Conservation (phyloP, 352 stramenopile genomes). For the Phytophthora multivora region DNA sequence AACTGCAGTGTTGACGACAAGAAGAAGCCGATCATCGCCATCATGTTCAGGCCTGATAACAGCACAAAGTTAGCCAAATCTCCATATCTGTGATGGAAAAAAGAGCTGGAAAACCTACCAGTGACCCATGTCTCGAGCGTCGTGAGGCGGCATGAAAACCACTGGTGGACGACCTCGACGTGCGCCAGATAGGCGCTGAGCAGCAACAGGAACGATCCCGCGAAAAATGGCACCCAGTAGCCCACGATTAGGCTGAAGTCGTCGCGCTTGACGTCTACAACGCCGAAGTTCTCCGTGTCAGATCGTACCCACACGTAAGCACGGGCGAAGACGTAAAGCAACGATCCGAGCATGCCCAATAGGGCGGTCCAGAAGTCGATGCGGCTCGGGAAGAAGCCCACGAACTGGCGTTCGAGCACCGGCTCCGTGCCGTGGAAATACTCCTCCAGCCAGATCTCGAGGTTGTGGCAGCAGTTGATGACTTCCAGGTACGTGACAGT, state of each 20-base stretch:
- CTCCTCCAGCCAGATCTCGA: slow-evolving; percentile 87
- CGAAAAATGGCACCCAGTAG: slow-evolving; percentile 86
- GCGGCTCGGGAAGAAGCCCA: slow-evolving; percentile 80
- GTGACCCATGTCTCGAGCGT: slow-evolving; percentile 57
- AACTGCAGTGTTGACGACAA: slow-evolving; percentile 83
- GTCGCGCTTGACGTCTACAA: slow-evolving; percentile 69
- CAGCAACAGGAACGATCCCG: slow-evolving; percentile 78
- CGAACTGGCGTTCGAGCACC: slow-evolving; percentile 64
- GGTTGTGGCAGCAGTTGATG: slow-evolving; percentile 89
- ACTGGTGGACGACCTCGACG: slow-evolving; percentile 85
- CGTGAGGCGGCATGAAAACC: slow-evolving; percentile 77
- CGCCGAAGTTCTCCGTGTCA: slow-evolving; percentile 71
- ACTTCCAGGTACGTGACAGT: slow-evolving; percentile 83
- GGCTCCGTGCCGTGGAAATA: slow-evolving; percentile 82
- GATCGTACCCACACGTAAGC: slow-evolving; percentile 58
- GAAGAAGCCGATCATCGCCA: slow-evolving; percentile 75
- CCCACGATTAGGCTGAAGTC: slow-evolving; percentile 71
- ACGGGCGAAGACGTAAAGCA: slow-evolving; percentile 67
- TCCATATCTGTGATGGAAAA: background rate
- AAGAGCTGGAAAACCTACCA: slow-evolving; percentile 31
- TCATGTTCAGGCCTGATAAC: slow-evolving; percentile 59
- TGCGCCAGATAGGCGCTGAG: slow-evolving; percentile 80
- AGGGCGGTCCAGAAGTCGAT: slow-evolving; percentile 85
- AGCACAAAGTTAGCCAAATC: slow-evolving; percentile 20
- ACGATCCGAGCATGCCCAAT: slow-evolving; percentile 62